Base-by-base conservation (phyloP, 2,329 filamentous ascomycete species). In the Pseudonectria foliicola region DNA sequence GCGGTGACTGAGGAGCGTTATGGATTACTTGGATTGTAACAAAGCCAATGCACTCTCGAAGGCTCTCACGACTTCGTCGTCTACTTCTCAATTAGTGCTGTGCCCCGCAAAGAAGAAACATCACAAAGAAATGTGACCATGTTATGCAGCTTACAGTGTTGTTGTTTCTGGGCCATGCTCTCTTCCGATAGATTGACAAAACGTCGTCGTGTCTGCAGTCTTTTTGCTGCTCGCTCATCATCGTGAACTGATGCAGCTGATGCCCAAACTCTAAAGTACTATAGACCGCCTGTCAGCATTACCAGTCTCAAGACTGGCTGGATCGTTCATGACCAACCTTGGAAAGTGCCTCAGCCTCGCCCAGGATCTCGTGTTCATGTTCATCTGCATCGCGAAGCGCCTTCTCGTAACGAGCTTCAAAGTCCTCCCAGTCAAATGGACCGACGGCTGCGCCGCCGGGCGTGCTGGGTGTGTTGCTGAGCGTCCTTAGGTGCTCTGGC, bases 211-310 rank as follows among this genome's bases (percentile, higher is more conserved):
- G 89, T 95, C 53, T 82, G 83, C 29, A 95, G 70, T 36, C 88
- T 78, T 59, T 90, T 90, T 43, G 77, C 70, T 15, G 85, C 83
- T 37, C 89, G 75, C 39, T 82, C 80, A 36, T 84, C 79, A 57
- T 95, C 89, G 42, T 85, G 79, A 10, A 69, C 63, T 23, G 79
- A 73, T 1, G 83, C 82, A 10, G 83, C 77, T 13, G 80, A 70
- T 15, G 85, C 83, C 88, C 89, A 95, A 25, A 80, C 64, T 38
- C 73, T 72, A 57, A 94, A 94, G 55, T 83, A 84, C 86, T 93
- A 45, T 16, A 3, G 31, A 27, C 4, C 24, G n/a, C 25, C 7
- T 25, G 29, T 34, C 37, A 42, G 34, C 25, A 24, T 31, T 28
- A 21, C 25, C 7, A 15, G 16, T 6, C 10, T 26, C 13, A 3